Base-by-base conservation (phyloP, 2,329 filamentous ascomycete species). In the Fusarium udum region DNA sequence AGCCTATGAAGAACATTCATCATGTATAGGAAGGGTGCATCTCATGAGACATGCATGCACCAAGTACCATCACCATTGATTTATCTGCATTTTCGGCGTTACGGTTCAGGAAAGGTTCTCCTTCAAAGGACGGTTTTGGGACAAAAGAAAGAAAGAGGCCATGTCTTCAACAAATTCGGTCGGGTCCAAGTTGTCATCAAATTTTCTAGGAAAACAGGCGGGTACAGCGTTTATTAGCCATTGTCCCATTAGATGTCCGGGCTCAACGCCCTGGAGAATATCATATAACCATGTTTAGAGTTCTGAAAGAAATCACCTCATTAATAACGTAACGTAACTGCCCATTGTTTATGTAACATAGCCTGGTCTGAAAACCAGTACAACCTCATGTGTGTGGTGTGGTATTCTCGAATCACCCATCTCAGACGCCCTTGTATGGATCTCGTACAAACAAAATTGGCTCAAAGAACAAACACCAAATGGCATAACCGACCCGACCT, bases 151-250 rank as follows among this genome's bases (percentile, higher is more conserved):
- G 55, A 68, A 43, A 71, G 53, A 74, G 75, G 69, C 78, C 77
- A 75, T 77, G 68, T 76, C 70, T 80, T 80, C 78, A 79, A 80
- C 78, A 78, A 78, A 74, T 72, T 75, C 42, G 52, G 52, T 73
- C 67, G 53, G 77, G 77, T 78, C 75, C 74, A 70, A 53, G 64
- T 68, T 75, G 65, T 64, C 51, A 60, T 43, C 42, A 71, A 70
- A 71, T 53, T 51, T 67, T 67, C 40, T 66, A 45, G 37, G 42
- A 64, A 75, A 67, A 59, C 57, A 67, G 67, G 63, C 32, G 63
- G 61, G 53, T 63, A 67, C 62, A 67, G 71, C 67, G 61, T 67
- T 67, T 40, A 71, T 65, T 69, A 71, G 64, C 67, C 57, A 69
- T 64, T 69, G 67, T 73, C 71, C 71, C 71, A 71, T 73, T 78